Base-by-base conservation (phyloP, 257 asterid species). In the Solanum microdontum region DNA sequence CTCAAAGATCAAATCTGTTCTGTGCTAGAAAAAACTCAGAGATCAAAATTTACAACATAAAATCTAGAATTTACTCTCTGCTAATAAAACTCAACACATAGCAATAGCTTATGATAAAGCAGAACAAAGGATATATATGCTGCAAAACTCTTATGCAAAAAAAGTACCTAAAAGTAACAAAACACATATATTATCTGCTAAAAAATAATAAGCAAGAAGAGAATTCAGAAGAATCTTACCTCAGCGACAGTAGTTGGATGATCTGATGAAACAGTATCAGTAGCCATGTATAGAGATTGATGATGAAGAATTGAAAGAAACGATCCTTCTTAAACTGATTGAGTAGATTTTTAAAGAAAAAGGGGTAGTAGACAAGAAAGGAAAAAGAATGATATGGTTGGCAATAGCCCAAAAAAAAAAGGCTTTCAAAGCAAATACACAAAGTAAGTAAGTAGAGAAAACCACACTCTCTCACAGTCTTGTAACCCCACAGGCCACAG, bases 351-450 rank as follows among this genome's bases (percentile, higher is more conserved):
- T 48, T 7, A 55, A 21, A 32, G 26, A 82, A 36, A 24, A 34
- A 21, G 30, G 62, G 21, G 11, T 5, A 26, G 12, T 17, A 62
- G 79, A 37, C 68, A n/a, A 55, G 17, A 45, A 23, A 48, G 68
- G 72, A 58, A 90, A 90, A 88, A 90, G 93, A 93, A 94, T 94
- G 94, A 92, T 91, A 90, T 84, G 95, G 93, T 91, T 92, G 95
- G 95, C 94, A 90, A 93, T 91, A 91, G 88, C 93, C 90, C 66
- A 45, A 32, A 70, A 87, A 87, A 48, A 13, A 17, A 87, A 89
- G 89, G 84, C 69, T 77, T 70, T 80, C 90, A 93, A 92, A 92
- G 94, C 91, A 69, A 69, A 89, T 90, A 84, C 82, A 88, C 77
- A 86, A 68, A 43, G 83, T 86, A 48, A 91, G 86, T 91, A 62